Conservation (phyloP, 805 yeast species). For the Wickerhamiella spandovensis region DNA sequence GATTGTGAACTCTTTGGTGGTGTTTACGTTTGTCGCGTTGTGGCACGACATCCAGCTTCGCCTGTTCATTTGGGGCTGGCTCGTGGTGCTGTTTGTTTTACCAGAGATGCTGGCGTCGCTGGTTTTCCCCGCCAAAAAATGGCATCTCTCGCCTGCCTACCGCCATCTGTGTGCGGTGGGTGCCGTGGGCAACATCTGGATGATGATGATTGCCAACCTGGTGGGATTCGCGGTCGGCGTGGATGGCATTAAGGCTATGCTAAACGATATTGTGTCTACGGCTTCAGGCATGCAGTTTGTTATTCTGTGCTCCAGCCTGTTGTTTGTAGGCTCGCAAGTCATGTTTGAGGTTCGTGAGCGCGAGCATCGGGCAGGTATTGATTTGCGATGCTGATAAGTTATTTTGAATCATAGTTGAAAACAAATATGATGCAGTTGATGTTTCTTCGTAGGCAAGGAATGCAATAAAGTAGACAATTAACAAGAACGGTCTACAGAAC, state of each 20-base stretch:
- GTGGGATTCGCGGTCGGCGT: conserved; percentile 90
- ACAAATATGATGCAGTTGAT: no score
- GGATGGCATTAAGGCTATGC: conserved; percentile 61
- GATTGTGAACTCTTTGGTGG: conserved; percentile 63
- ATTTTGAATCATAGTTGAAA: background rate
- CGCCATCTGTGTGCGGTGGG: conserved; percentile 77
- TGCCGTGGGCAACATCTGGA: conserved; percentile 81
- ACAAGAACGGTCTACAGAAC: background rate
- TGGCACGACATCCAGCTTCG: conserved; percentile 96
- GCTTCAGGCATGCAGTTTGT: conserved; percentile 41
- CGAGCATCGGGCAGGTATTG: conserved; percentile 72
- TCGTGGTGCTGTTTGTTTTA: conserved; percentile 67
- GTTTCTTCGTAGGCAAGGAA: no score
- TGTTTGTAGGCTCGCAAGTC: conserved; percentile 77
- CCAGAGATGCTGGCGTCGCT: conserved; percentile 59
- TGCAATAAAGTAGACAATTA: no score
- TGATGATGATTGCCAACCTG: conserved; percentile 95
- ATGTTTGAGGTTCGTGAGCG: conserved; percentile 88
- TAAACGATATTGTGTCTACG: conserved; percentile 62
- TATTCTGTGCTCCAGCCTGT: conserved; percentile 51
- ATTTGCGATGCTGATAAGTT: conserved; percentile 50
- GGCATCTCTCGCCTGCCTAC: conserved; percentile 36
- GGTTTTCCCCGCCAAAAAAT: background rate
- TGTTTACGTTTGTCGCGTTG: conserved; percentile 87
- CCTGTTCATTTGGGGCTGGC: conserved; percentile 91